Evolutionary conservation across 306 rosid species (phyloP), one percentile per base, ranked within the genome.

Genomic region (Medicago lupulina): DNA sequence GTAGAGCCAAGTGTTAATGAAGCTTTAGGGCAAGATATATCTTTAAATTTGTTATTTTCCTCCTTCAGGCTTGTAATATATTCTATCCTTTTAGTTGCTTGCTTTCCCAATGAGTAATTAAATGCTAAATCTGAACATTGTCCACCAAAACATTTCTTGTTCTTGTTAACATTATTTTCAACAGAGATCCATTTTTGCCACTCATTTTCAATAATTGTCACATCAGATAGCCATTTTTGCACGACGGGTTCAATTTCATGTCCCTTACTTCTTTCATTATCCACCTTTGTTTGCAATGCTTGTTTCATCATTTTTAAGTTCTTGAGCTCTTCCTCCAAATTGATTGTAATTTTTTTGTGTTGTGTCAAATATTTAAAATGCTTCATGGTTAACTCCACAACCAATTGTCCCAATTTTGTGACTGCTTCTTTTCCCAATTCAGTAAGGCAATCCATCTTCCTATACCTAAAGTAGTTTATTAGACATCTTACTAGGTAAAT

Each of bases 91-190:
- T 31, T 11, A 0, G 49, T 5, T 1, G 51, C 63, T 36, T 6
- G 17, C 23, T 51, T 75, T 7, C 79, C 54, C 16, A 62, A 11
- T 7, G 71, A 47, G 58, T 75, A 75, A n/a, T 36, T 19, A 21
- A n/a, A 11, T 59, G 15, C 41, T 23, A 58, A 14, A 39, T 72
- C 4, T 44, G 50, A 3, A 44, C 50, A 44, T 43, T 43, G 3
- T 41, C 46, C 46, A 41, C 13, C 66, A 55, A 18, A 38, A 9
- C 40, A 17, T 25, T 13, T 71, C 36, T 19, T 54, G 11, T 17
- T 53, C 36, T 54, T 58, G 3, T 23, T 23, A 23, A 23, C 28
- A 23, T 23, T 23, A 23, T 23, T 23, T 23, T 23, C 28, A 21
- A 0, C 3, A 4, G 6, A 17, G 12, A 17, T 16, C 60, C 60